Evolutionary conservation across 2,329 filamentous ascomycete genomes (phyloP), one percentile per base, ranked within the genome.

Genomic region (Eutypa lata): DNA sequence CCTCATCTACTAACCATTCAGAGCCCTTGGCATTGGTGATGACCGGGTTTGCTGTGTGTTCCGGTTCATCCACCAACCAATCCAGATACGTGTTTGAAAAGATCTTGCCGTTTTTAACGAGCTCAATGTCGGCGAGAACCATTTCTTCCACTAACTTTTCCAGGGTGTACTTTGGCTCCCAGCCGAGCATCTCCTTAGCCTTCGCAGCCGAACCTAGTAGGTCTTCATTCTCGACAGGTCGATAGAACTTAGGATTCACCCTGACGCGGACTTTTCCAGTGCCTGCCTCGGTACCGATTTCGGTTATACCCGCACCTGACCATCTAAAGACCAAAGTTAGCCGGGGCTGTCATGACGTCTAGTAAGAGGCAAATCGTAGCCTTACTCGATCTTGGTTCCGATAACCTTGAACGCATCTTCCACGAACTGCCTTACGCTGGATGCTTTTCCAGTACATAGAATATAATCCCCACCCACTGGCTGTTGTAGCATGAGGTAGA

Each of bases 371-470:
- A 45, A 19, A 26, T 14, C 21, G 19, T 24, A 22, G 43, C 6
- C 43, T 19, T 45, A 45, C 43, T 45, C 43, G 43, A 45, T 45
- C 14, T 45, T 45, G 43, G 43, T 45, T 45, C 43, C 43, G 43
- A 45, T 45, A 26, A 45, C 43, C 8, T 22, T 21, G 43, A 45
- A 45, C 22, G 43, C 43, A n/a, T 16, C 43, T 22, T 45, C 43
- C 7, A 45, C 43, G 18, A 45, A 45, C 43, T 26, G 43, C 43
- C 43, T 45, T 19, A 45, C 43, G 43, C 43, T 45, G 21, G n/a
- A 45, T 45, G 43, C 43, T 22, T 45, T 26, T 21, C 43, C 43
- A 14, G 43, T 45, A 7, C n/a, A 16, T 45, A 45, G 43, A 7
- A 45, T 26, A 22, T 45, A 45, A 22, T 45, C 43, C 28, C 43